A percentile compares a stretch with the other conserved stretches of the same genome.
These are phyloP conservation scores for Aspergillus fumigatiaffinis DNA, from an alignment of 2,329 filamentous ascomycete genomes.

Conservation along the genomic window DNA sequence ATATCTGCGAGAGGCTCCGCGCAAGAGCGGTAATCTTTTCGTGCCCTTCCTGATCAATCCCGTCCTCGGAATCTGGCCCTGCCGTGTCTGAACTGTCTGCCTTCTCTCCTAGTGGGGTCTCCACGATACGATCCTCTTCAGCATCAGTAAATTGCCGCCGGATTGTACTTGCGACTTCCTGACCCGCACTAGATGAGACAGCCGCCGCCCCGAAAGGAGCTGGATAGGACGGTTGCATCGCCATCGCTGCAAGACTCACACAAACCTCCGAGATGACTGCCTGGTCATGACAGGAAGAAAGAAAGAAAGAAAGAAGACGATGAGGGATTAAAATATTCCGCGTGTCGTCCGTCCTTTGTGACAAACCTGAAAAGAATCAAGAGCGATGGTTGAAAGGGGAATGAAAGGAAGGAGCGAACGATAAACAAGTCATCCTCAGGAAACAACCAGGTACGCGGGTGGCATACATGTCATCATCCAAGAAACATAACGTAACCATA, in stretches of 20 bases:
- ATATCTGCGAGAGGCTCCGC: conserved; percentile 28
- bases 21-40: conserved; percentile 27
- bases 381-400: not conserved
- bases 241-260: conserved; percentile 2
- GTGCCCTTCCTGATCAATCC: conserved; percentile 19
- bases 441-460: not conserved
- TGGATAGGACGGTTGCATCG: conserved; percentile 13
- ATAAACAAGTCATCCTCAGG: not conserved
- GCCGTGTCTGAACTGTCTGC: conserved; percentile 23
- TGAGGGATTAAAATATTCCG: not conserved
- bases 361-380: not conserved
- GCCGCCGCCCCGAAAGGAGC: conserved; percentile 15
- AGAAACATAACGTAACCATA: not conserved
- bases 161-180: conserved; percentile 5
- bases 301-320: not conserved
- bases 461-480: not conserved
- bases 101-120: conserved; percentile 8
- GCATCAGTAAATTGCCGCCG: conserved; percentile 3
- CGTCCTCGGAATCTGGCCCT: conserved; percentile 20
- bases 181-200: conserved; percentile 5
- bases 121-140: conserved; percentile 1
- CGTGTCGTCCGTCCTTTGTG: not conserved
- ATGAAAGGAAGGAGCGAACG: not conserved
- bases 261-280: not conserved
- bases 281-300: not conserved